phyloP scores from a whole-genome alignment of 768 basidiomycete species.

The Leucocoprinus leucothites region DNA sequence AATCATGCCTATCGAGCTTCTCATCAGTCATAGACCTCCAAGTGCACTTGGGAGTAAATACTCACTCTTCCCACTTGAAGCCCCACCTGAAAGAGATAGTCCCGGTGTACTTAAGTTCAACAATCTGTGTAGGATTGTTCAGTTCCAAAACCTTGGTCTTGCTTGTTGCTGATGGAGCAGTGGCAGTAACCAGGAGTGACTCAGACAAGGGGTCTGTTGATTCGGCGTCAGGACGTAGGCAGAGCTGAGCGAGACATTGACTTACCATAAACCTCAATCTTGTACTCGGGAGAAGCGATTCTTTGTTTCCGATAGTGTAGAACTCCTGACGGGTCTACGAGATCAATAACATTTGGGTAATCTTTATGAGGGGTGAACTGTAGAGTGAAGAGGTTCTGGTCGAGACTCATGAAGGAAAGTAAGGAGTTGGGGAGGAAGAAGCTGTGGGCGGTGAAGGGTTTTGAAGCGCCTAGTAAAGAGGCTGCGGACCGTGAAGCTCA shows the following conservation, averaged over 20 bases:
- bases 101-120: slow-evolving; percentile 74
- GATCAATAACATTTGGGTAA: slow-evolving; percentile 61
- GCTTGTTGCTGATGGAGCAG: slow-evolving; percentile 58
- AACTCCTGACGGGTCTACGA: slow-evolving; percentile 60
- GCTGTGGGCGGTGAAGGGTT: slow-evolving; percentile 4
- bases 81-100: slow-evolving; percentile 72
- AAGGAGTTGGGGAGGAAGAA: slow-evolving; percentile 6
- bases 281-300: slow-evolving; percentile 51
- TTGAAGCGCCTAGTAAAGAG: slow-evolving; percentile 16
- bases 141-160: slow-evolving; percentile 77
- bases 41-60: not conserved
- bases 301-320: slow-evolving; percentile 74
- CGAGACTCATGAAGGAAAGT: slow-evolving; percentile 62
- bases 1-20: slow-evolving; percentile 58
- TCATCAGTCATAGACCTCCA: not conserved
- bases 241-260: not conserved
- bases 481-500: slow-evolving; percentile 9
- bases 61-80: slow-evolving; percentile 84
- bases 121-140: slow-evolving; percentile 64
- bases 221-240: not conserved
- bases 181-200: slow-evolving; percentile 65
- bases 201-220: slow-evolving; percentile 67
- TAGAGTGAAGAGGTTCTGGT: slow-evolving; percentile 85
- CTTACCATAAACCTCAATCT: slow-evolving; percentile 67
- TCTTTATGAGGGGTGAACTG: slow-evolving; percentile 56